phyloP scores from a whole-genome alignment of 495 filamentous ascomycete species.

The Penicillium argentinense region DNA sequence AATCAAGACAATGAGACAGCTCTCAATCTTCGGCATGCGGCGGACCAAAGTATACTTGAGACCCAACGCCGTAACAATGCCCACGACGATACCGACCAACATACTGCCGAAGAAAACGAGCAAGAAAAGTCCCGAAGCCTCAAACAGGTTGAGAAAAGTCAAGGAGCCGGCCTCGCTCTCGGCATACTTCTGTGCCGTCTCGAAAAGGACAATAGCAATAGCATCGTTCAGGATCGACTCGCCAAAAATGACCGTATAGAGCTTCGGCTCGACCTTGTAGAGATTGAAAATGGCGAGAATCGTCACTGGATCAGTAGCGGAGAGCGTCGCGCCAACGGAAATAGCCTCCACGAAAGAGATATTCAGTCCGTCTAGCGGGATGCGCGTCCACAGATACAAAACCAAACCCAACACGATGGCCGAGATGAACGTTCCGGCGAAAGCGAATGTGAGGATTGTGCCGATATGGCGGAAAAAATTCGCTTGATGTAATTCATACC shows the following conservation, averaged over 20 bases:
- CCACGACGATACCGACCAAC: constrained; percentile 81
- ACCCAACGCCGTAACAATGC: constrained; percentile 79
- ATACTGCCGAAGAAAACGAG: constrained; percentile 94
- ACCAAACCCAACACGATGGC: constrained; percentile 87
- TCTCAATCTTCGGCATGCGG: constrained; percentile 94
- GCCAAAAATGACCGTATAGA: constrained; percentile 97
- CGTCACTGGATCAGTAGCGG: constrained; percentile 94
- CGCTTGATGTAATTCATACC: constrained; percentile 95
- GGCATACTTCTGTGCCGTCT: constrained; percentile 87
- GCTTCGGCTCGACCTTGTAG: constrained; percentile 97
- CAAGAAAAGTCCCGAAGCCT: constrained; percentile 92
- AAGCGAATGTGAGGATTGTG: constrained; percentile 97
- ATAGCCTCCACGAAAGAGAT: constrained; percentile 93
- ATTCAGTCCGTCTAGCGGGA: constrained; percentile 79
- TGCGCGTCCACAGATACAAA: constrained; percentile 82
- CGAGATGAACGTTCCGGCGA: constrained; percentile 95
- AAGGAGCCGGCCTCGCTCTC: constrained; percentile 61
- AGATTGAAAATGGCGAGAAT: constrained; percentile 98
- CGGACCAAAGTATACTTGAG: constrained; percentile 92
- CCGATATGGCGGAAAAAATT: constrained; percentile 99
- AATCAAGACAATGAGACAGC: constrained; percentile 87
- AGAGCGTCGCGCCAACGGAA: constrained; percentile 91
- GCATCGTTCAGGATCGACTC: constrained; percentile 98
- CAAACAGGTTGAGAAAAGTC: constrained; percentile 74
- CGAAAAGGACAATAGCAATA: constrained; percentile 96